Evolutionary conservation across 2,329 filamentous ascomycete genomes (phyloP).

Genomic region (Penicillium italicum): DNA sequence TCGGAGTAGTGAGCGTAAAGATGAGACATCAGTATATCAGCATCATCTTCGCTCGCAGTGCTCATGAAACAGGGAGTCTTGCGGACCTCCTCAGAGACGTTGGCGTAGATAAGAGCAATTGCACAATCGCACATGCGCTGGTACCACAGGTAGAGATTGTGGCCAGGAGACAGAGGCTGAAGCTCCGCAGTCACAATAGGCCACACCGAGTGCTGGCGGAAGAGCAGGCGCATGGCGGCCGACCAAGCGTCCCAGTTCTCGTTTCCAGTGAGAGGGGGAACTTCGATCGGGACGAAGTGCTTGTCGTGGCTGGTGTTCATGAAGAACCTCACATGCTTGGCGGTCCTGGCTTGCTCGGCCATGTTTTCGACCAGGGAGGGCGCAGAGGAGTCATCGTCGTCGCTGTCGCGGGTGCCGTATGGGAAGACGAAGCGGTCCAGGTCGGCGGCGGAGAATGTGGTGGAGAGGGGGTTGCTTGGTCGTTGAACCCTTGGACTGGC

Average conservation of each 20-base stretch:
- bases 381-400: not conserved
- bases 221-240: not conserved
- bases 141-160: constrained; percentile 9
- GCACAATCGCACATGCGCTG: constrained; percentile 6
- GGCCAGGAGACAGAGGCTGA: not conserved
- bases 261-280: not conserved
- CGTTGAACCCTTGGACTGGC: not conserved
- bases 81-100: constrained; percentile 2
- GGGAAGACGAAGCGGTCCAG: not conserved
- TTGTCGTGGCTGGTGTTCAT: not conserved
- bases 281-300: constrained; percentile 1
- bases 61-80: not conserved
- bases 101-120: not conserved
- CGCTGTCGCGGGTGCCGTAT: not conserved
- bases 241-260: constrained; percentile 4
- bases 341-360: not conserved
- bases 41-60: not conserved
- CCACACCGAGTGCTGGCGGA: constrained; percentile 13
- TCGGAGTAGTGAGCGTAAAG: constrained; percentile 2
- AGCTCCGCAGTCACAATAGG: not conserved
- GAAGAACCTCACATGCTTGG: constrained; percentile 7
- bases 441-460: not conserved
- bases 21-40: not conserved
- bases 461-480: not conserved
- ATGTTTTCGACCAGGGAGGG: not conserved